Conservation (phyloP, 352 stramenopile genomes). For the Phytopythium aichiense region DNA sequence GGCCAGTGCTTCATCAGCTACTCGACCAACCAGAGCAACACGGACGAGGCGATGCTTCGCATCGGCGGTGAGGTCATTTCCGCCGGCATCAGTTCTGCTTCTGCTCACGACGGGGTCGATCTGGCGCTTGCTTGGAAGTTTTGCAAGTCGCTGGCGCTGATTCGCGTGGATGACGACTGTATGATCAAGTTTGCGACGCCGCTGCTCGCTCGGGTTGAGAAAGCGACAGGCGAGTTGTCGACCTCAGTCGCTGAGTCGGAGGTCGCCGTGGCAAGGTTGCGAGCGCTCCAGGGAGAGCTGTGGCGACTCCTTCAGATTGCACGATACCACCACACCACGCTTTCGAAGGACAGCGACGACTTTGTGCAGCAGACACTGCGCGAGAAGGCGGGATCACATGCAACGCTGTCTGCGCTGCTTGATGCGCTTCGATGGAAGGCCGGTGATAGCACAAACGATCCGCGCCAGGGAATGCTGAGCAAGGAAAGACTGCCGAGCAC, state of each 20-base stretch:
- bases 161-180: slow-evolving; percentile 36
- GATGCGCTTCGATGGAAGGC: slow-evolving; percentile 64
- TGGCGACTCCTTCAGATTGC: slow-evolving; percentile 72
- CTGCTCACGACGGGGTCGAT: slow-evolving; percentile 8
- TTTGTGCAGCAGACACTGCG: slow-evolving; percentile 33
- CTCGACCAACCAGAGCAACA: not conserved
- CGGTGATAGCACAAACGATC: slow-evolving; percentile 6
- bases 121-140: slow-evolving; percentile 73
- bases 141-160: slow-evolving; percentile 47
- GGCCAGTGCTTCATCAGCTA: slow-evolving; percentile 33
- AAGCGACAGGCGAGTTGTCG: slow-evolving; percentile 10
- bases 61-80: slow-evolving; percentile 21
- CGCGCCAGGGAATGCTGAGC: slow-evolving; percentile 44
- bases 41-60: slow-evolving; percentile 26
- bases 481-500: slow-evolving; percentile 26
- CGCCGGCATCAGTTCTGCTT: not conserved
- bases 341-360: slow-evolving; percentile 15
- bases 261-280: slow-evolving; percentile 10
- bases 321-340: slow-evolving; percentile 19
- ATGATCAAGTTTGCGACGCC: slow-evolving; percentile 39
- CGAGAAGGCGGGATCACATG: slow-evolving; percentile 45
- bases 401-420: slow-evolving; percentile 55
- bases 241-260: not conserved
- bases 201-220: slow-evolving; percentile 33
- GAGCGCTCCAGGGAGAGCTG: slow-evolving; percentile 47